Percentiles rank a stretch among this genome's conserved stretches.
phyloP scores from a whole-genome alignment of 2,329 filamentous ascomycete species.

The Verticillium tricorpus region DNA sequence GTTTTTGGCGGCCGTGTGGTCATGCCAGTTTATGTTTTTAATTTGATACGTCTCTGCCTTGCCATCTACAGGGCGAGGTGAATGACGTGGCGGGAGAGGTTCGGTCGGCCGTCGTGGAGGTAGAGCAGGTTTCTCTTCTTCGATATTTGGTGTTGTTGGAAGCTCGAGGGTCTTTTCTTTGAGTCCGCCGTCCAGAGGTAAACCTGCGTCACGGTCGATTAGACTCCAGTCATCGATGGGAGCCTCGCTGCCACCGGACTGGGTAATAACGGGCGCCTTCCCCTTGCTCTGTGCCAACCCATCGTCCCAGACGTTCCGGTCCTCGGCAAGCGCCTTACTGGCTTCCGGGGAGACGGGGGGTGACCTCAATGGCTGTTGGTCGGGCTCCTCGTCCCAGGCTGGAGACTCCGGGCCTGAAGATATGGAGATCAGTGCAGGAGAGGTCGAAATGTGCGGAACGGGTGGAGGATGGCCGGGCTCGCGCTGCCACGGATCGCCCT shows the following conservation, averaged over 20 bases:
- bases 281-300: slow-evolving; percentile 33
- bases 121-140: slow-evolving; percentile 17
- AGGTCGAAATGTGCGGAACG: slow-evolving; percentile 7
- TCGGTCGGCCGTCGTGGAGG: slow-evolving; percentile 29
- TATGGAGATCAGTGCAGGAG: slow-evolving; percentile 22
- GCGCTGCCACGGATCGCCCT: slow-evolving; percentile 18
- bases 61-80: slow-evolving; percentile 29
- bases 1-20: slow-evolving; percentile 54
- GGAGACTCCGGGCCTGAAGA: slow-evolving; percentile 29
- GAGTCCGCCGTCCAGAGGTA: not conserved
- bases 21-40: slow-evolving; percentile 84
- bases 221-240: slow-evolving; percentile 33
- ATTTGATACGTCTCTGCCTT: slow-evolving; percentile 82
- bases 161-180: slow-evolving; percentile 2
- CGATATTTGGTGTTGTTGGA: not conserved
- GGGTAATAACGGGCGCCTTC: slow-evolving; percentile 22
- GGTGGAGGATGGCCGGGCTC: slow-evolving; percentile 5
- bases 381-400: slow-evolving; percentile 31
- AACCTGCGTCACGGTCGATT: slow-evolving; percentile 7
- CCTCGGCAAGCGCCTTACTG: slow-evolving; percentile 30
- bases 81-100: slow-evolving; percentile 32
- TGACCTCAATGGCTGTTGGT: slow-evolving; percentile 14
- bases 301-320: slow-evolving; percentile 48
- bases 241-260: slow-evolving; percentile 19
- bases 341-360: slow-evolving; percentile 17